Evolutionary conservation across 202 grass and related monocot species (phyloP).

Genomic region (Thinopyrum obtusiflorum): DNA sequence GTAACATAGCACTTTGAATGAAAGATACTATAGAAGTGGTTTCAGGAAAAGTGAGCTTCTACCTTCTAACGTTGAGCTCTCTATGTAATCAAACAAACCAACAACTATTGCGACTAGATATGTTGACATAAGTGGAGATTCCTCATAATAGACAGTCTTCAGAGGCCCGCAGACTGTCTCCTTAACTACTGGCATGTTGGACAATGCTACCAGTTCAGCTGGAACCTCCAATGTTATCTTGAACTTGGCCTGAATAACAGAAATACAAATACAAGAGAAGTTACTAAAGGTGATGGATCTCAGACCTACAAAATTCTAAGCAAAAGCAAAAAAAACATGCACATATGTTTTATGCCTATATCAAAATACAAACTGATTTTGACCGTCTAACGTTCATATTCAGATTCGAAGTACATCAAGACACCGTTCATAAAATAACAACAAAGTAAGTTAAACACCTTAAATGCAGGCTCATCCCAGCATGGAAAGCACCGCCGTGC

Average conservation of each 20-base stretch:
- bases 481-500: slow-evolving; percentile 86
- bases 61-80: slow-evolving; percentile 58
- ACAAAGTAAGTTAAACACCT: slow-evolving; percentile 36
- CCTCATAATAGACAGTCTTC: slow-evolving; percentile 69
- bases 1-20: not conserved
- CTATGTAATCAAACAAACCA: slow-evolving; percentile 70
- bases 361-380: slow-evolving; percentile 14
- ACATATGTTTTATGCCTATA: not conserved
- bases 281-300: not conserved
- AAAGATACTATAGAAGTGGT: slow-evolving; percentile 13
- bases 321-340: not conserved
- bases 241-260: slow-evolving; percentile 71
- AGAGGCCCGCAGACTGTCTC: slow-evolving; percentile 45
- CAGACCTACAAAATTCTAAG: not conserved
- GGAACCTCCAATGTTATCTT: slow-evolving; percentile 80
- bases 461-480: slow-evolving; percentile 93
- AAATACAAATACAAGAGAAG: not conserved
- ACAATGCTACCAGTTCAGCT: slow-evolving; percentile 64
- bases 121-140: slow-evolving; percentile 95
- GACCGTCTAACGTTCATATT: not conserved
- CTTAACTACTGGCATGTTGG: slow-evolving; percentile 75
- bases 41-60: slow-evolving; percentile 14
- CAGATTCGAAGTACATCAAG: not conserved
- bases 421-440: slow-evolving; percentile 14
- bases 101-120: slow-evolving; percentile 89